Evolutionary conservation across 2,329 filamentous ascomycete genomes (phyloP), one percentile per base, ranked within the genome.

Genomic region (Pestalotiopsis sp.): DNA sequence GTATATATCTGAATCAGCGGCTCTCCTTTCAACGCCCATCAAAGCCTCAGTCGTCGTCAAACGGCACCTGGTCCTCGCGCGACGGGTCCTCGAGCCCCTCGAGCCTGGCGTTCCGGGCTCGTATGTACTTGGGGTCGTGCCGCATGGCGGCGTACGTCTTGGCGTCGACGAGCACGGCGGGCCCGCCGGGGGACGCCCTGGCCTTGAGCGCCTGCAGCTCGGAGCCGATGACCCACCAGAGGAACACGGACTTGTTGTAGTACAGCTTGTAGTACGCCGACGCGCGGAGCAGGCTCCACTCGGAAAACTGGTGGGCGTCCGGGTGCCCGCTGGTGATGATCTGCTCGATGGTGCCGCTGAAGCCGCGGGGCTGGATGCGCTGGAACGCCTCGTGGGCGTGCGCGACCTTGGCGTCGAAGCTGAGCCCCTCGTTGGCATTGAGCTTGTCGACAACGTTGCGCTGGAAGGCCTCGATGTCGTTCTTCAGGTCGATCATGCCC

Each of bases 271-370:
- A 88, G 3, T 81, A 76, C 3, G 78, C 78, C 1, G 86, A 87
- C 0, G 87, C 87, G 68, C 86, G 86, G 17, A 88, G 75, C 2
- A 86, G 74, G 3, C 81, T 79, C 86, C 86, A 89, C 3, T 71
- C 74, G 31, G 79, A 82, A 12, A 79, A 66, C 1, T 78, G 77
- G 0, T 74, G 67, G 5, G 74, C 71, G 1, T 69, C 58, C 4
- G 78, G 69, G 58, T 73, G 72, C 1, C 70, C 69, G 45, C 76
- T 76, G 13, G 77, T 74, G 4, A 85, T 70, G 78, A 75, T n/a
- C 0, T 66, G 66, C 9, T 68, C 69, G 3, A 80, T 71, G 5
- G 74, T 72, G 41, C 76, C 78, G 1, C 73, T 69, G 60, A 66
- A 69, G 31, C 69, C 69, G 63, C 38, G 69, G 72, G n/a, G 55